Evolutionary conservation across 805 yeast genomes (phyloP), one percentile per base, ranked within the genome.

Genomic region (Candida adriatica): DNA sequence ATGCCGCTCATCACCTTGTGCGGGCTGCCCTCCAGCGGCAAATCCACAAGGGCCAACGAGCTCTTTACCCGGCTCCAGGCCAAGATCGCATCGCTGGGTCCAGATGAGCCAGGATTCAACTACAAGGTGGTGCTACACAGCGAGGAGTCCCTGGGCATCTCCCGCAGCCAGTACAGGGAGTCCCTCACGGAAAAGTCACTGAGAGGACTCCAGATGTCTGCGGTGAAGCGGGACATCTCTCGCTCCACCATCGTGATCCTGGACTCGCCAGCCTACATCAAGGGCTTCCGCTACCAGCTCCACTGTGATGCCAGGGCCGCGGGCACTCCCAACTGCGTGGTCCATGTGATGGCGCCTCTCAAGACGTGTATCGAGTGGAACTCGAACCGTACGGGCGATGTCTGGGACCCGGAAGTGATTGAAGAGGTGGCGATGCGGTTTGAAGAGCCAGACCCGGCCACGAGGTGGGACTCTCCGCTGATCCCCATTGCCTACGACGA

Each of bases 381-480:
- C 52, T 24, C 42, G 2, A 18, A 34, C 5, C 39, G 61, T 38
- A 41, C 46, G 4, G 40, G 20, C 6, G 55, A 60, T 10, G 29
- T 20, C 13, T 87, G 95, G 95, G 78, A 74, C 27, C 66, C 62
- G 2, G 75, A 72, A 20, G 56, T 85, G 17, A 61, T 87, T 24
- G 66, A 67, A 11, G 88, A 80, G 31, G 61, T 90, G 35, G 69
- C 75, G 4, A 82, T 87, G 75, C 59, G 98, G 37, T 92, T 79
- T 51, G 98, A 92, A 57, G 98, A 92, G 53, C 98, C 98, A 1
- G 81, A 85, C 51, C 75, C 77, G 19, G 72, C 73, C 48, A 73
- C 79, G 17, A 62, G 96, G 38, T 92, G 98, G 98, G 98, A 92
- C 51, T 75, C 94, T 4, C 98, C 98, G 6, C 60, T 90, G 39